phyloP scores from a whole-genome alignment of 2,329 filamentous ascomycete species.

The Fusarium protoensiforme region DNA sequence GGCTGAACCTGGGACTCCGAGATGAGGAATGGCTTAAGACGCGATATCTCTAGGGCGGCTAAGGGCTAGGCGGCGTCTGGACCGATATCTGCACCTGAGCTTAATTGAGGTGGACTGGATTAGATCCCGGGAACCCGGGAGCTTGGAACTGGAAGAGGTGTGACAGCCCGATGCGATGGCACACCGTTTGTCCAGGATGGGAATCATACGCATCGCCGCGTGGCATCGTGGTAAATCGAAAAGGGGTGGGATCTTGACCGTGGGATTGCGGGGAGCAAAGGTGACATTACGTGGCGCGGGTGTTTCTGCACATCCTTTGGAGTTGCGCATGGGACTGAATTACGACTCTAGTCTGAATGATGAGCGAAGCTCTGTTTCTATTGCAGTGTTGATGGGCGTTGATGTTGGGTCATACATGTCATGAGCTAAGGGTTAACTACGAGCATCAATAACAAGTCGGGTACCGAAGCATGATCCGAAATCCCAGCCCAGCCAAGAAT shows the following conservation, averaged over 20 bases:
- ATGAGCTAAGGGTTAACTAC: neutral
- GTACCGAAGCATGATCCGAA: neutral
- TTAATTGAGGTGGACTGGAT: neutral
- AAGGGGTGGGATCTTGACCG: conserved; percentile 12
- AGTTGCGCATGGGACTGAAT: conserved; percentile 28
- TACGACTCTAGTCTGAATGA: conserved; percentile 5
- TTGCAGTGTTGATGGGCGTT: neutral
- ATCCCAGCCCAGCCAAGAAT: neutral
- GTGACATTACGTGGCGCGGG: conserved; percentile 30
- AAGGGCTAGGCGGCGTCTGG: neutral
- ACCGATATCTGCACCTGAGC: neutral
- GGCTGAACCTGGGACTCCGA: conserved; percentile 81
- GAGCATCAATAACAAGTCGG: neutral
- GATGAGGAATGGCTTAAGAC: conserved; percentile 92
- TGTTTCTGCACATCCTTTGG: conserved; percentile 28
- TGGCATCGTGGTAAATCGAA: conserved; percentile 20
- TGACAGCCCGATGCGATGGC: conserved; percentile 1
- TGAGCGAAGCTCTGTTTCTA: neutral
- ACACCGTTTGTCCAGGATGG: conserved; percentile 5
- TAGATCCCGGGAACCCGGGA: conserved; percentile 20
- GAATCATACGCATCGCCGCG: conserved; percentile 10
- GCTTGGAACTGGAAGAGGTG: conserved; percentile 9
- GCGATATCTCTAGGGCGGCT: conserved; percentile 68
- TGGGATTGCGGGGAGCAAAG: conserved; percentile 30
- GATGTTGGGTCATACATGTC: neutral